Conservation (phyloP, 2,329 filamentous ascomycete genomes). For the Aspergillus fischeri region DNA sequence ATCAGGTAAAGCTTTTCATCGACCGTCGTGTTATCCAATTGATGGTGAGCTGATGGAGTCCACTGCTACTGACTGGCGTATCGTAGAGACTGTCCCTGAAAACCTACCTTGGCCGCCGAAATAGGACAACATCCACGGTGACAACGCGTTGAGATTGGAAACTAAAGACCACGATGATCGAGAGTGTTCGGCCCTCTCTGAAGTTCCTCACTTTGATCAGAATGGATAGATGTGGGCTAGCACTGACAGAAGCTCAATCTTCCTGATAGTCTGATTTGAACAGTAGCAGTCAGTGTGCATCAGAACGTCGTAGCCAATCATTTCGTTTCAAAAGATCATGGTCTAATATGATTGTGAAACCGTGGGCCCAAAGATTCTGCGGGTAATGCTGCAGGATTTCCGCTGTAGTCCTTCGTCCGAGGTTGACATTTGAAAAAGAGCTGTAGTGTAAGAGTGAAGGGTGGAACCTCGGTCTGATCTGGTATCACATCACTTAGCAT, state of each 20-base stretch:
- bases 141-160: too few relatives aligned
- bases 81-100: too few relatives aligned
- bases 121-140: too few relatives aligned
- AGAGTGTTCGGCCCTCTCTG: too few relatives aligned
- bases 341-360: neutral
- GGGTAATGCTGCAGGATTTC: neutral
- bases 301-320: neutral
- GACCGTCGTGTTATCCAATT: too few relatives aligned
- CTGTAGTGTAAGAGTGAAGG: neutral
- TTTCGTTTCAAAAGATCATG: neutral
- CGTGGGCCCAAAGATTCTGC: neutral
- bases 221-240: too few relatives aligned
- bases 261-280: neutral
- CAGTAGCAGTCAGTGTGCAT: neutral
- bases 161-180: too few relatives aligned
- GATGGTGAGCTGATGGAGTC: too few relatives aligned
- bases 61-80: too few relatives aligned
- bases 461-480: neutral
- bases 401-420: neutral
- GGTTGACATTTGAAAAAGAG: neutral
- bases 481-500: neutral
- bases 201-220: too few relatives aligned
- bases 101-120: too few relatives aligned
- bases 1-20: too few relatives aligned
- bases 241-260: neutral